Evolutionary conservation across 2,329 filamentous ascomycete genomes (phyloP).

Genomic region (Gyromitra esculenta): DNA sequence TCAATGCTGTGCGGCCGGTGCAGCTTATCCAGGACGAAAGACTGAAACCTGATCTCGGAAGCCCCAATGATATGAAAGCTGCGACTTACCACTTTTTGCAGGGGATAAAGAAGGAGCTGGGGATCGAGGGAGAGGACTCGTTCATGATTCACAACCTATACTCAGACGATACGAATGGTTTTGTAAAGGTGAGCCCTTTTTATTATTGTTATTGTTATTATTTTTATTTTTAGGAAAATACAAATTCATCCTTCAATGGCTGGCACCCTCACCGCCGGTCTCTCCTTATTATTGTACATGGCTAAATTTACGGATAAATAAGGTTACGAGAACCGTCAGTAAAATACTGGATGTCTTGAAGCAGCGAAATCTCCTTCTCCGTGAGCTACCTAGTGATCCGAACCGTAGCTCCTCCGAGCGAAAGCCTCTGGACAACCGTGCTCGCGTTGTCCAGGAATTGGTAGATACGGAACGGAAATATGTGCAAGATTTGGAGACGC

Average conservation of each 20-base stretch:
- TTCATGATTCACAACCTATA: conserved; percentile 93
- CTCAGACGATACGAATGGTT: conserved; percentile 93
- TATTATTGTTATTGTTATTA: conserved; percentile 16
- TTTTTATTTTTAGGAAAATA: conserved; percentile 9
- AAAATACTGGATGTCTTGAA: conserved; percentile 88
- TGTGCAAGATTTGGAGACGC: conserved; percentile 92
- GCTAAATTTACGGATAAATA: conserved; percentile 46
- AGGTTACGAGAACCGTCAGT: conserved; percentile 92
- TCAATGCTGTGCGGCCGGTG: conserved; percentile 81
- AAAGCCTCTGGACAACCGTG: conserved; percentile 75
- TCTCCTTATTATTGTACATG: conserved; percentile 5
- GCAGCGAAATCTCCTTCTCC: conserved; percentile 75
- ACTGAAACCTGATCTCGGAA: conserved; percentile 67
- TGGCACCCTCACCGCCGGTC: conserved; percentile 13
- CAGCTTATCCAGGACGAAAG: conserved; percentile 75
- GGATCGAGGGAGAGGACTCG: conserved; percentile 80
- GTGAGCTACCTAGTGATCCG: conserved; percentile 69
- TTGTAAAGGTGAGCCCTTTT: conserved; percentile 78
- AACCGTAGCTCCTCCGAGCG: conserved; percentile 66
- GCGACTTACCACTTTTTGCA: conserved; percentile 93
- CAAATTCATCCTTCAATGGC: background rate
- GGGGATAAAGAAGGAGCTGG: conserved; percentile 83
- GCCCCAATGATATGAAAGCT: conserved; percentile 82
- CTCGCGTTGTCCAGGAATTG: conserved; percentile 90
- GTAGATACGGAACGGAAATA: conserved; percentile 97